Evolutionary conservation across 345 rosid species (phyloP), one percentile per base, ranked within the genome.

Genomic region (Citrus sp.): DNA sequence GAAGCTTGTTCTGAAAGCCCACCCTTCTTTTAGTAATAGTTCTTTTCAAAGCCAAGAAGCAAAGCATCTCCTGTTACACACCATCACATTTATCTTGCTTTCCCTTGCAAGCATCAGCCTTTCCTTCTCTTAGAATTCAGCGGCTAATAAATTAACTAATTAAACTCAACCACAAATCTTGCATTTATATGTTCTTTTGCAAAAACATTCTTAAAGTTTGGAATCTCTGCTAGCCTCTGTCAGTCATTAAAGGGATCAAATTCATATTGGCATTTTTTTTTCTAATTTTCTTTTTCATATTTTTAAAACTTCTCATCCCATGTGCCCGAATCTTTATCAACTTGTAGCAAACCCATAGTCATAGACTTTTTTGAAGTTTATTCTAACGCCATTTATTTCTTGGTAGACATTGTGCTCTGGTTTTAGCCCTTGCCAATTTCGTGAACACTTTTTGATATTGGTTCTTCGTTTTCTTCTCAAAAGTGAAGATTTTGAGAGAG

Each of bases 1-100:
- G 87, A 88, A 87, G 85, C 86, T 87, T 88, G 54, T 64, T 71
- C 85, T 68, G 79, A 85, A 90, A 88, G 91, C 84, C 30, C 35
- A 75, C 27, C 61, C 46, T 77, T 84, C 86, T 82, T 84, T 79
- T 25, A 18, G 27, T 69, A 12, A 37, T 81, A 40, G 70, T 80
- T 82, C 80, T 77, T 42, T 82, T 24, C 78, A 80, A 80, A 83
- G 73, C 84, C 80, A 69, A 74, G 77, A 91, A 88, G 88, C 89
- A 89, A 88, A 84, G 92, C 83, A 89, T 89, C 87, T 84, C 74
- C 80, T 79, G 81, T 76, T 70, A 6, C 81, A 78, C 82, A 64
- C 78, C 84, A 64, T 78, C 78, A 35, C 80, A 74, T 73, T 6
- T 81, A 72, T 75, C 80, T 86, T 82, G 86, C 88, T 88, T 90